phyloP scores from a whole-genome alignment of 805 yeast species.

The Lipomyces mesembrius region DNA sequence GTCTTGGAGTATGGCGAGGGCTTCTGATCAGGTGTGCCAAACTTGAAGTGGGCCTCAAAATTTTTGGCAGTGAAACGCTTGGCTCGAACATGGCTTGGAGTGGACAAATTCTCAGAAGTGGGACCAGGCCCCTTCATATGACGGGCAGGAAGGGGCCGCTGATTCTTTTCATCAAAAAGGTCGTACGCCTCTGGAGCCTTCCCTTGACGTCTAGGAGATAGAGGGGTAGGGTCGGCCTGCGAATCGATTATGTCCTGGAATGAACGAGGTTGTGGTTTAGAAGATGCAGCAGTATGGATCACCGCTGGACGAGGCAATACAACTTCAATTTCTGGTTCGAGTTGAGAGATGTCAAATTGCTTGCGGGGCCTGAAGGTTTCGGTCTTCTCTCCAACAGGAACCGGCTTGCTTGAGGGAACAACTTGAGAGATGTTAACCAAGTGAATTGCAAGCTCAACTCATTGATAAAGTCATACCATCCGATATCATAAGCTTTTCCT shows the following conservation, averaged over 20 bases:
- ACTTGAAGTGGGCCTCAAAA: conserved; percentile 31
- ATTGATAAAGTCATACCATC: conserved; percentile 18
- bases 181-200: conserved; percentile 21
- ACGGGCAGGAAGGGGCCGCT: conserved; percentile 5
- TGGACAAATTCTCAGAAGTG: conserved; percentile 5
- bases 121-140: conserved; percentile 18
- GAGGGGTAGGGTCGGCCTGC: conserved; percentile 15
- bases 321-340: conserved; percentile 31
- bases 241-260: conserved; percentile 33
- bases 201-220: conserved; percentile 27
- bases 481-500: conserved; percentile 24
- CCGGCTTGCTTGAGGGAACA: conserved; percentile 20
- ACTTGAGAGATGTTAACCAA: background rate
- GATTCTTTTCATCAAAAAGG: conserved; percentile 16
- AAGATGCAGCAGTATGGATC: conserved; percentile 34
- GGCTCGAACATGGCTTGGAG: conserved; percentile 31
- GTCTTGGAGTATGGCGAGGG: conserved; percentile 31
- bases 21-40: conserved; percentile 32
- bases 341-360: conserved; percentile 26
- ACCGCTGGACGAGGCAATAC: conserved; percentile 35
- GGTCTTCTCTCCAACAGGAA: background rate
- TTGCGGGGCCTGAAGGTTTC: conserved; percentile 13
- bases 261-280: conserved; percentile 35
- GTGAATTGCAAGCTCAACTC: background rate
- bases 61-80: conserved; percentile 24